These are phyloP conservation scores for Vaccinium darrowii DNA, from an alignment of 148 eudicot genomes.

Conservation along the genomic window DNA sequence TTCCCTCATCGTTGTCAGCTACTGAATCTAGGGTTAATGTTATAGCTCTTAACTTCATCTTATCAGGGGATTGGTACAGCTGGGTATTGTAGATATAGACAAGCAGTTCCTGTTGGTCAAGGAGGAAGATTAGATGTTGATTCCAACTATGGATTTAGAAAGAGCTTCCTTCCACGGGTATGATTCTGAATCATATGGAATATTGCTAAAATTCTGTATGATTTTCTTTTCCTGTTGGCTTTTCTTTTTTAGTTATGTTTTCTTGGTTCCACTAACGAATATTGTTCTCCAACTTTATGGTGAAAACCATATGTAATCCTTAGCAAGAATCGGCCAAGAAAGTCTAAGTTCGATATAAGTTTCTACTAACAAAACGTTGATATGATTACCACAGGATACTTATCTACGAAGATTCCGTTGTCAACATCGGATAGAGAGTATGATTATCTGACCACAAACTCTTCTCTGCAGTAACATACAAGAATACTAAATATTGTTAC, in stretches of 20 bases:
- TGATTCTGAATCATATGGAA: neutral
- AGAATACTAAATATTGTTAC: neutral
- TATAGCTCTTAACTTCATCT: neutral
- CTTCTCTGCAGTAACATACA: neutral
- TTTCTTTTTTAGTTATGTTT: neutral
- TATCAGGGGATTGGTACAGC: conserved; percentile 62
- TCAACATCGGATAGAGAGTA: neutral
- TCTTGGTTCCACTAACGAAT: neutral
- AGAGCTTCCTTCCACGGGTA: conserved; percentile 85
- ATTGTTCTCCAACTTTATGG: neutral
- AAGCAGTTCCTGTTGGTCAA: conserved; percentile 69
- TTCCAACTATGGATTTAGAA: conserved; percentile 68
- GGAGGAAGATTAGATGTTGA: conserved; percentile 75
- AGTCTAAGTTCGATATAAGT: neutral
- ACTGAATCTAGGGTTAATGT: neutral
- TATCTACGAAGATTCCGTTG: neutral
- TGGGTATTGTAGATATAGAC: conserved; percentile 82
- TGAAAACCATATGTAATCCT: neutral
- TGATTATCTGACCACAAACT: too few relatives aligned
- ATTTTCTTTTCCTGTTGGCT: neutral
- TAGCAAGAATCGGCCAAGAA: neutral
- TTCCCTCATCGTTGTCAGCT: neutral
- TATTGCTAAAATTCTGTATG: neutral
- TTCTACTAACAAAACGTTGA: neutral
- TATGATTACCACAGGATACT: neutral